phyloP scores from a whole-genome alignment of 2,329 filamentous ascomycete genomes.

The Hypoxylon sp. region DNA sequence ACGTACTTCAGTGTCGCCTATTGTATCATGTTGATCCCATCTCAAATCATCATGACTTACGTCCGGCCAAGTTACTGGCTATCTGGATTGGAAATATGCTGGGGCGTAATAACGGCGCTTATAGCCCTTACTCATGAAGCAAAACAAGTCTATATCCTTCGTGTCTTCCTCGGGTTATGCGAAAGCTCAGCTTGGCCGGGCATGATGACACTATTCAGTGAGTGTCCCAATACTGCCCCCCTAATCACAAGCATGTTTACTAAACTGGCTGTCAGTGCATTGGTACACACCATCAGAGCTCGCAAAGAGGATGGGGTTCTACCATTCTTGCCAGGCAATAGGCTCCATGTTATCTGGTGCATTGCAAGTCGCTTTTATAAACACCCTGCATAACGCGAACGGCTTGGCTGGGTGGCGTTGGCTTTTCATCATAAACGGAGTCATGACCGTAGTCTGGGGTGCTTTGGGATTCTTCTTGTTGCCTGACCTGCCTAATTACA shows the following conservation, averaged over 20 bases:
- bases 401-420: constrained; percentile 65
- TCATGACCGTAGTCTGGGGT: constrained; percentile 66
- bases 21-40: constrained; percentile 54
- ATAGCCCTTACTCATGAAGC: constrained; percentile 52
- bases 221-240: constrained; percentile 26
- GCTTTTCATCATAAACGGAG: constrained; percentile 69
- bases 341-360: constrained; percentile 67
- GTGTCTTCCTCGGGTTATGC: constrained; percentile 57
- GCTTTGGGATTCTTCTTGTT: constrained; percentile 63
- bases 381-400: constrained; percentile 61
- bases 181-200: constrained; percentile 58
- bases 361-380: constrained; percentile 65
- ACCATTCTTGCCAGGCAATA: constrained; percentile 65
- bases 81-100: constrained; percentile 52
- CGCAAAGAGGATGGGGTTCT: constrained; percentile 66
- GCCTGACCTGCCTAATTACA: constrained; percentile 57
- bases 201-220: constrained; percentile 59
- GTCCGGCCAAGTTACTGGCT: constrained; percentile 54
- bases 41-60: constrained; percentile 55
- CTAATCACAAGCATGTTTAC: constrained; percentile 18
- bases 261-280: constrained; percentile 49
- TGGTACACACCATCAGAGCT: constrained; percentile 59
- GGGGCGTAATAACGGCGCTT: constrained; percentile 53
- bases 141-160: constrained; percentile 55
- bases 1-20: constrained; percentile 55